These are phyloP conservation scores for Dendrobium catenatum DNA, from an alignment of 106 monocot genomes.

Conservation along the genomic window DNA sequence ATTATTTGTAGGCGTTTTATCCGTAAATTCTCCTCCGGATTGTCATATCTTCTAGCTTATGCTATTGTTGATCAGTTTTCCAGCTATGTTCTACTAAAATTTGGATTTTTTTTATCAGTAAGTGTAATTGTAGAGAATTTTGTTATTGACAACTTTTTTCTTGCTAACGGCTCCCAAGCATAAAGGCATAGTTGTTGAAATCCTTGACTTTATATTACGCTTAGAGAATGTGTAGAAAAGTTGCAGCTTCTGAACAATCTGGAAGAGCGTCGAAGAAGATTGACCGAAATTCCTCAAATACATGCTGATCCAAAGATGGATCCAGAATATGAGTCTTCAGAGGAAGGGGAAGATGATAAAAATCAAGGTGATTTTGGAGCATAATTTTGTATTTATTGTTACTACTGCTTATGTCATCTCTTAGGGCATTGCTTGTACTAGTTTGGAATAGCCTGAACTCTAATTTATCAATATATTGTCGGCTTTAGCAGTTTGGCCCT, in stretches of 20 bases:
- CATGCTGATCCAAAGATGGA: conserved; percentile 66
- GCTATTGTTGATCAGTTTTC: neutral
- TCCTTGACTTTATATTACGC: conserved; percentile 48
- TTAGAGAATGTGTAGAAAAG: conserved; percentile 72
- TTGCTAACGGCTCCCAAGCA: neutral
- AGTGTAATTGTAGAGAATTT: neutral
- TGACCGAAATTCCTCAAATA: conserved; percentile 56
- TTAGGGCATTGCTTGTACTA: neutral
- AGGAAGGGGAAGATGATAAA: conserved; percentile 37
- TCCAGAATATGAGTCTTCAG: conserved; percentile 53
- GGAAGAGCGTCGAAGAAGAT: conserved; percentile 41
- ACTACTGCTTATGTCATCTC: neutral
- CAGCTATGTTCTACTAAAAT: neutral
- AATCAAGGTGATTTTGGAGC: conserved; percentile 21
- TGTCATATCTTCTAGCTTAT: no score
- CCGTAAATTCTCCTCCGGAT: no score
- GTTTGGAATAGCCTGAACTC: neutral
- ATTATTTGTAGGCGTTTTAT: no score
- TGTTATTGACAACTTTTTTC: neutral
- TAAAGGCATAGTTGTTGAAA: neutral
- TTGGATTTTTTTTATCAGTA: neutral
- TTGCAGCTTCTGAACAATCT: conserved; percentile 50
- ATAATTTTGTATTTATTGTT: neutral
- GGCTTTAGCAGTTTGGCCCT: neutral
- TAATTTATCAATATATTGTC: no score